phyloP scores from a whole-genome alignment of 305 asterid genomes.

The Fraxinus albicans region DNA sequence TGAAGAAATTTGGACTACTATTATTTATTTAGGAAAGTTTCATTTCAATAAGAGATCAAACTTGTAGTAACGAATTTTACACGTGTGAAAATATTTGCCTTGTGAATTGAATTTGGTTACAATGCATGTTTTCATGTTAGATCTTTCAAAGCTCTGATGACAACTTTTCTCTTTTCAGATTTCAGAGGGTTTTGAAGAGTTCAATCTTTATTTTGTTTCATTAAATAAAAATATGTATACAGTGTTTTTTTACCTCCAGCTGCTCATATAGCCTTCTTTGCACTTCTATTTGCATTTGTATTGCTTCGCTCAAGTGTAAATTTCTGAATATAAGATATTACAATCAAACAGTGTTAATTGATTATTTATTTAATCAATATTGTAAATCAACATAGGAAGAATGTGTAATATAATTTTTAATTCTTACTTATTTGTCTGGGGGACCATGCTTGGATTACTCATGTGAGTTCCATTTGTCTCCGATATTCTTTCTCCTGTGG shows the following conservation, averaged over 20 bases:
- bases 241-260: constrained; percentile 67
- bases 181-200: neutral
- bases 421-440: constrained; percentile 66
- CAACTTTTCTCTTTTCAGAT: neutral
- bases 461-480: constrained; percentile 52
- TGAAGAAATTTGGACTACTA: neutral
- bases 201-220: constrained; percentile 1
- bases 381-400: neutral
- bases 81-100: neutral
- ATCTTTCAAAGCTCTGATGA: neutral
- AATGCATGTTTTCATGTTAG: neutral
- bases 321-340: constrained; percentile 46
- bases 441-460: constrained; percentile 44
- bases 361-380: neutral
- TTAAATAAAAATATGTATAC: neutral
- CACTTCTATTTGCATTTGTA: constrained; percentile 90
- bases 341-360: constrained; percentile 13
- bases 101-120: neutral
- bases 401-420: constrained; percentile 16
- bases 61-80: neutral
- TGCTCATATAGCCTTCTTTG: constrained; percentile 86
- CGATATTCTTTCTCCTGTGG: constrained; percentile 55
- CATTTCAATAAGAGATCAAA: neutral
- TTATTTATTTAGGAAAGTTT: neutral
- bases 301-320: constrained; percentile 70